phyloP scores from a whole-genome alignment of 2,329 filamentous ascomycete genomes.

The Colletotrichum sojae region DNA sequence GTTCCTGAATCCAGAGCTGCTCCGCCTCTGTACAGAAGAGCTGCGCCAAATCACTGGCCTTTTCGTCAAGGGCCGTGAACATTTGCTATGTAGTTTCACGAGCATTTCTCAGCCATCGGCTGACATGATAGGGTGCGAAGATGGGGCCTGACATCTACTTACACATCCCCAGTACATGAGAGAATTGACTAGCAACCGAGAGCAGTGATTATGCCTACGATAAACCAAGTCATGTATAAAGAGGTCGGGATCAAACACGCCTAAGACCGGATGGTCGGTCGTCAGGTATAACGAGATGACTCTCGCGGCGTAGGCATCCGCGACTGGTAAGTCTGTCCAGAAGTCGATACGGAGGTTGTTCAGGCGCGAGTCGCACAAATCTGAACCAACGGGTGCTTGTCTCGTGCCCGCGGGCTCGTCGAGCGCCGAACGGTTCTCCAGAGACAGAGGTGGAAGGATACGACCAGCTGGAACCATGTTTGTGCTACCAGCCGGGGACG shows the following conservation, averaged over 20 bases:
- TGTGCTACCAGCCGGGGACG: background rate
- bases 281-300: slow-evolving; percentile 54
- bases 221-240: slow-evolving; percentile 52
- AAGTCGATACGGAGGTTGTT: slow-evolving; percentile 46
- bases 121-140: background rate
- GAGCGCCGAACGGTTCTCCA: too few species aligned
- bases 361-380: slow-evolving; percentile 49
- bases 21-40: slow-evolving; percentile 48
- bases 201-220: slow-evolving; percentile 47
- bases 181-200: slow-evolving; percentile 52
- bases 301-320: slow-evolving; percentile 48
- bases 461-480: background rate
- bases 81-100: slow-evolving; percentile 48
- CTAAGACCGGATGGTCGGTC: slow-evolving; percentile 56
- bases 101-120: background rate
- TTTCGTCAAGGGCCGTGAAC: slow-evolving; percentile 50
- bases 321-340: slow-evolving; percentile 53
- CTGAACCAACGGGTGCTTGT: background rate
- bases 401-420: too few species aligned
- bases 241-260: slow-evolving; percentile 51
- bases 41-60: slow-evolving; percentile 39
- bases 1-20: slow-evolving; percentile 44
- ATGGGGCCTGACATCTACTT: slow-evolving; percentile 39
- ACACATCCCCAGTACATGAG: slow-evolving; percentile 54
- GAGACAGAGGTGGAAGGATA: background rate